Evolutionary conservation across 192 early-diverging fungal species (phyloP).

Genomic region (Backusella mclennaniae): DNA sequence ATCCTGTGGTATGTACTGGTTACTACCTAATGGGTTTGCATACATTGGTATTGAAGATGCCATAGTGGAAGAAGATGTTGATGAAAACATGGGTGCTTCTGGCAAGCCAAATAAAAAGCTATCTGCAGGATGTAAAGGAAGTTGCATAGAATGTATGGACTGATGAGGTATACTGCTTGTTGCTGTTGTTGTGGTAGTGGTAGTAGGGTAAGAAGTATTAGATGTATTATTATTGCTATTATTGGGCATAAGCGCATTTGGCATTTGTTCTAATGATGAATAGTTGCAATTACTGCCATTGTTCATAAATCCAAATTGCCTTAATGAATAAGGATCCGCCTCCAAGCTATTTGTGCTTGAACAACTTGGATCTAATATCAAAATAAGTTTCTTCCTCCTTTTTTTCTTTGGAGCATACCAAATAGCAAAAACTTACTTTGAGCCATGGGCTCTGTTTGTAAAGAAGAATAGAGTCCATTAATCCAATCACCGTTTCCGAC

Average conservation of each 20-base stretch:
- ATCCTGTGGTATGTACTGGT: background rate
- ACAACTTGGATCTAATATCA: background rate
- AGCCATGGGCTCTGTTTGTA: slow-evolving; percentile 4
- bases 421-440: slow-evolving; percentile 11
- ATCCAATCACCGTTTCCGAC: slow-evolving; percentile 30
- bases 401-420: background rate
- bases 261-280: slow-evolving; percentile 7
- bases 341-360: slow-evolving; percentile 3
- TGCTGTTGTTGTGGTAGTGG: background rate
- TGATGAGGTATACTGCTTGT: background rate
- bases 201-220: background rate
- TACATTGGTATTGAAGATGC: background rate
- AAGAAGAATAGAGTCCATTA: slow-evolving; percentile 26
- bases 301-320: slow-evolving; percentile 20
- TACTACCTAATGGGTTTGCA: background rate
- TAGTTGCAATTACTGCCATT: slow-evolving; percentile 19
- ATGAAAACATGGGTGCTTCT: background rate
- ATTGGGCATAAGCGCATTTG: background rate
- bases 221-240: slow-evolving; percentile 10
- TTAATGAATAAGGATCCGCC: slow-evolving; percentile 20
- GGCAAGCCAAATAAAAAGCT: slow-evolving; percentile 4
- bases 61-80: background rate
- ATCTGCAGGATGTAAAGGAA: background rate
- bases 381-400: background rate
- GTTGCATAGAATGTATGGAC: background rate